Base-by-base conservation (phyloP, 495 filamentous ascomycete genomes). In the Poronia punctata region DNA sequence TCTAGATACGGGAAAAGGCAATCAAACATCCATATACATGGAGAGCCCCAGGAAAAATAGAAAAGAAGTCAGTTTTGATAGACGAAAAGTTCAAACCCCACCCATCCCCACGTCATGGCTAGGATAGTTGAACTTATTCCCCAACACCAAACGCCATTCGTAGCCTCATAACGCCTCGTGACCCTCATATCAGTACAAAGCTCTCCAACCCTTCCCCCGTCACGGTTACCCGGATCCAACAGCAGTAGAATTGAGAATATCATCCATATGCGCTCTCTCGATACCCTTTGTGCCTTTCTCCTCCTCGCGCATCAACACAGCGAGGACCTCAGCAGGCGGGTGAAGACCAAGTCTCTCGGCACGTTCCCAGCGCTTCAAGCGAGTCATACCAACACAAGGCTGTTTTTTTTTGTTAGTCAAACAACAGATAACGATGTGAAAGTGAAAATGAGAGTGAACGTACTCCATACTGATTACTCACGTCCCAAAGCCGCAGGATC, bases 301-400 rank as follows among this genome's bases (percentile, higher is more conserved):
- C 49, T 84, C 74, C 47, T 90, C 78, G 54, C 76, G 82, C 39
- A 94, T 50, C 25, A 96, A 56, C 16, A 95, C 84, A 0, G 87
- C 83, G 3, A 96, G 68, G n/a, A 97, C 88, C 60, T 96, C 89
- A 22, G 95, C 71, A 1, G 93, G 92, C 0, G 93, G 93, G 25
- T 85, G 74, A 34, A 99, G 63, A 1, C 82, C 82, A 31, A 99
- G 62, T 31, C 64, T 66, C 29, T 94, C 66, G 2, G 93, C 93
- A 7, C 93, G 75, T 52, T 83, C 77, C 93, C 93, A 99, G 0
- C 93, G 83, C 61, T 84, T 84, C 35, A 83, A 51, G 7, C 93
- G 75, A 8, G 78, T 62, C 17, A 93, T 88, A 1, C 93, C 93
- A 38, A 95, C 83, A 54, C 85, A 93, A 1, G 92, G 93, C 86